Evolutionary conservation across 768 basidiomycete genomes (phyloP), one percentile per base, ranked within the genome.

Genomic region (Austroboletus festivus): DNA sequence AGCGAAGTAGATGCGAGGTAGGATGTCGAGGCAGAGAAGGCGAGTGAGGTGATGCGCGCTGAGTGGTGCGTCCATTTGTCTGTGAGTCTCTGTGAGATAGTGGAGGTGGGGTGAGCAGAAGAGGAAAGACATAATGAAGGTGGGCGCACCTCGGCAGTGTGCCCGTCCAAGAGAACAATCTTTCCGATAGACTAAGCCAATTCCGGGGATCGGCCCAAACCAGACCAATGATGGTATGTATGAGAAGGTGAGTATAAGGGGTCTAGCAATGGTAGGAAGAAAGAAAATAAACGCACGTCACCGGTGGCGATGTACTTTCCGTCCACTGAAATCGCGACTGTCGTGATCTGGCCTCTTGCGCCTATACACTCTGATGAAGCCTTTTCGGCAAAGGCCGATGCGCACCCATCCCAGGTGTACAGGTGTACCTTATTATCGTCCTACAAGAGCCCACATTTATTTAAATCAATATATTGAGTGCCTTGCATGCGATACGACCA

Each of bases 51-150:
- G 51, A 97, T 79, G 23, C 90, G 83, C 1, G 82, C 89, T 9
- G 84, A 76, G 70, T 98, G 95, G 73, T 85, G 82, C 8, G 87
- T 79, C 95, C 95, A 97, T 47, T 83, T 81, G 3, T 83, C 76
- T 33, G 85, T 86, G 50, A 86, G 71, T 54, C 78, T 56, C 86
- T 89, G 58, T 22, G 47, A 2, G 28, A 5, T 28, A 34, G 31
- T 33, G 23, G 3, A 21, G 13, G 21, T 7, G 16, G 23, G 1
- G 18, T 28, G 26, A 28, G 19, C 20, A 21, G 35, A 38, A 5
- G 31, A 34, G 5, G 21, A 12, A 18, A 46, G 5, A 4, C n/a
- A 4, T 11, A 10, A 19, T 8, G 5, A 5, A 22, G 44, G 35
- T 37, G 46, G 15, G 18, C 67, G 15, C 52, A 85, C 86, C 74